These are phyloP conservation scores for Talaromyces amestolkiae DNA, from an alignment of 2,329 filamentous ascomycete species.

Conservation along the genomic window DNA sequence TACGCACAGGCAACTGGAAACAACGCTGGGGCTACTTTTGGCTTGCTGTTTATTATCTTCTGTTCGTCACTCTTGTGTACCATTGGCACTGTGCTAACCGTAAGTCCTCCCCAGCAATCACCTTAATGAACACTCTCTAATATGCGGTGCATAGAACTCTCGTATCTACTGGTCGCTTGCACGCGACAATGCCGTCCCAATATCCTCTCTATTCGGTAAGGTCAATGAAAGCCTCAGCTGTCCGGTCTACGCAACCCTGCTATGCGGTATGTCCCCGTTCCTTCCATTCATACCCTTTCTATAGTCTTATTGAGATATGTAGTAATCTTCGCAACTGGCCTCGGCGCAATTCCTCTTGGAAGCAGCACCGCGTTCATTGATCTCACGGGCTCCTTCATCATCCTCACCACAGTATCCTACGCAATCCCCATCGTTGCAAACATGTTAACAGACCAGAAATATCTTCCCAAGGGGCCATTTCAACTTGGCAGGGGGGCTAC, in stretches of 20 bases:
- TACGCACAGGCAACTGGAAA: conserved; percentile 59
- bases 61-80: conserved; percentile 12
- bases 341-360: conserved; percentile 64
- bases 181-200: conserved; percentile 55
- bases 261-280: conserved; percentile 1
- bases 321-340: conserved; percentile 33
- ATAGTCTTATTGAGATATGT: conserved; percentile 27
- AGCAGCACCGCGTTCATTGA: conserved; percentile 65
- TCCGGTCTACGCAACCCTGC: conserved; percentile 50
- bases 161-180: conserved; percentile 53
- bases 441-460: conserved; percentile 43
- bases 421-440: conserved; percentile 49
- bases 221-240: conserved; percentile 52
- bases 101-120: not conserved
- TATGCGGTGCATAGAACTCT: not conserved
- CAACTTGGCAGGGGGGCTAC: conserved; percentile 43
- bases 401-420: conserved; percentile 48
- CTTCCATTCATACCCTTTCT: not conserved
- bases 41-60: conserved; percentile 46
- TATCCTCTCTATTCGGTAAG: conserved; percentile 45
- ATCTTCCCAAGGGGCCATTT: conserved; percentile 48
- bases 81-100: conserved; percentile 45
- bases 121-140: too few species aligned
- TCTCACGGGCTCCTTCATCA: conserved; percentile 32
- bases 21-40: conserved; percentile 48